Percentiles rank a stretch among this genome's conserved stretches.
Evolutionary conservation across 192 early-diverging fungal species (phyloP).

Genomic region (Geranomyces michiganensis): DNA sequence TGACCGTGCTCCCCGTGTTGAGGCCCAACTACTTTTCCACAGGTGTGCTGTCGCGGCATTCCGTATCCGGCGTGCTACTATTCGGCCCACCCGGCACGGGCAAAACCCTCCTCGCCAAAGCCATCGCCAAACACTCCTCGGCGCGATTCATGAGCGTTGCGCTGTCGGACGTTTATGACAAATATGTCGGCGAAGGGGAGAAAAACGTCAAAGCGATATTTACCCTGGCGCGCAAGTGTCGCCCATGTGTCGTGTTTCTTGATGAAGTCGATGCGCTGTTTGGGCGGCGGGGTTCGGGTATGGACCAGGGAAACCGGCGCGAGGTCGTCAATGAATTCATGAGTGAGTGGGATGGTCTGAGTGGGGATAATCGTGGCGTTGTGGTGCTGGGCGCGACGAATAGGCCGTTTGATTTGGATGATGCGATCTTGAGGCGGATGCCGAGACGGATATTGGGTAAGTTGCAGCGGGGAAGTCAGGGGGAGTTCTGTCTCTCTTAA

Average conservation of each 20-base stretch:
- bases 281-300: slow-evolving; percentile 64
- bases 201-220: slow-evolving; percentile 96
- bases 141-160: slow-evolving; percentile 96
- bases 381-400: slow-evolving; percentile 93
- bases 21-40: slow-evolving; percentile 53
- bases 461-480: background rate
- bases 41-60: slow-evolving; percentile 63
- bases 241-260: slow-evolving; percentile 96
- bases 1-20: slow-evolving; percentile 53
- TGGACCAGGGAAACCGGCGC: slow-evolving; percentile 53
- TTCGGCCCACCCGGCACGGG: slow-evolving; percentile 61
- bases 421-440: slow-evolving; percentile 90
- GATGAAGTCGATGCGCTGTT: slow-evolving; percentile 96
- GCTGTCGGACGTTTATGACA: slow-evolving; percentile 92
- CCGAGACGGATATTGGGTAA: slow-evolving; percentile 81
- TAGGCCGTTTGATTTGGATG: slow-evolving; percentile 94
- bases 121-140: slow-evolving; percentile 77
- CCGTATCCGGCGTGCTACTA: slow-evolving; percentile 58
- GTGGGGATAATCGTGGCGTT: slow-evolving; percentile 71
- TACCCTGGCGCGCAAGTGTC: slow-evolving; percentile 84
- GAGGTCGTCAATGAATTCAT: slow-evolving; percentile 86
- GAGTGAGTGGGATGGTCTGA: slow-evolving; percentile 92
- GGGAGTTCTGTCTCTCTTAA: too few species aligned
- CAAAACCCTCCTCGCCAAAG: slow-evolving; percentile 57
- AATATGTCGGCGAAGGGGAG: slow-evolving; percentile 97